phyloP scores from a whole-genome alignment of 163 green algal species.

The Scenedesmus sp. region DNA sequence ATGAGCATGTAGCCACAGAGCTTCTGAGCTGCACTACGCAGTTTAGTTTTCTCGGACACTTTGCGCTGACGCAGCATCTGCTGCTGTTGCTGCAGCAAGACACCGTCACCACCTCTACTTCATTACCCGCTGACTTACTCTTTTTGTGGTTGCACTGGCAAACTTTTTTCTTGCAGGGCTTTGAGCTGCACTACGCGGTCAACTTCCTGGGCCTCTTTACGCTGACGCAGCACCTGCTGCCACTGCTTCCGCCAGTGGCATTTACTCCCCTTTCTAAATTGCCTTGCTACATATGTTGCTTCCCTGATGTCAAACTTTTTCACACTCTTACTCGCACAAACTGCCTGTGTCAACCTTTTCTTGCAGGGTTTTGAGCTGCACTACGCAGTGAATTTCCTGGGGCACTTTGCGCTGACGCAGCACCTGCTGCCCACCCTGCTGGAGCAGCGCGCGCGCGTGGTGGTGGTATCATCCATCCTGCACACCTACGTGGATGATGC shows the following conservation, averaged over 20 bases:
- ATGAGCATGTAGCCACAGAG: too few relatives aligned
- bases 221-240: slow-evolving; percentile 45
- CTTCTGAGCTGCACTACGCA: too few relatives aligned
- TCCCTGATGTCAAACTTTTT: too few relatives aligned
- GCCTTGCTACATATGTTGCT: too few relatives aligned
- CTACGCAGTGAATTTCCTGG: slow-evolving; percentile 42
- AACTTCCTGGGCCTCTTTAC: slow-evolving; percentile 52
- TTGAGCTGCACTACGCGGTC: slow-evolving; percentile 40
- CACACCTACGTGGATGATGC: slow-evolving; percentile 50
- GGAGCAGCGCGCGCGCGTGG: slow-evolving; percentile 36
- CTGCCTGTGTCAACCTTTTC: background rate
- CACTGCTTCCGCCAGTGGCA: too few relatives aligned
- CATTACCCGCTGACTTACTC: too few relatives aligned
- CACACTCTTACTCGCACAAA: too few relatives aligned
- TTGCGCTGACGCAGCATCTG: background rate
- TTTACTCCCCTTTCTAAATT: too few relatives aligned
- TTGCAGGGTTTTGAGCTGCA: slow-evolving; percentile 34
- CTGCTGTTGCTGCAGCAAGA: background rate
- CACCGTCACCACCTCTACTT: too few relatives aligned
- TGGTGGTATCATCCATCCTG: slow-evolving; percentile 43
- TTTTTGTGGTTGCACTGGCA: too few relatives aligned
- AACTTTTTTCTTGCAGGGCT: background rate
- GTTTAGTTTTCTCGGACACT: too few relatives aligned
- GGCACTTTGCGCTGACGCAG: slow-evolving; percentile 50
- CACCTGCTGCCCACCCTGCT: slow-evolving; percentile 41